A percentile compares a stretch with the other conserved stretches of the same genome.
These are phyloP conservation scores for Leccinum pseudoinsigne DNA, from an alignment of 1,284 basidiomycete genomes.

Conservation along the genomic window DNA sequence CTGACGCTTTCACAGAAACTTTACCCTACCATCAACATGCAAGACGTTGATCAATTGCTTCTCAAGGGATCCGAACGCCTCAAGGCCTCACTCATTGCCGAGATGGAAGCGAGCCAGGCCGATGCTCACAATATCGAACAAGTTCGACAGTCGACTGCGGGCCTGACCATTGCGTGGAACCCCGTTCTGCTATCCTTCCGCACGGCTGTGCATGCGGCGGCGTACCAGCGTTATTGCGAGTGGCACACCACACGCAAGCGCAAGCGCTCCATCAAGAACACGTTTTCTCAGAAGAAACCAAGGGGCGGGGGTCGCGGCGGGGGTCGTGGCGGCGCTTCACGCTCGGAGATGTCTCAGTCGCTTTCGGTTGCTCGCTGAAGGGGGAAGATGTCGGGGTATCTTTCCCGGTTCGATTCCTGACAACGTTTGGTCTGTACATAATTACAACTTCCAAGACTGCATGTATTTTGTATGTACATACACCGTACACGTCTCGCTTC, in stretches of 20 bases:
- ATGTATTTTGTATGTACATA: too few relatives aligned
- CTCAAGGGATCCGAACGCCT: not conserved
- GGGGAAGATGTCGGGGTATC: too few relatives aligned
- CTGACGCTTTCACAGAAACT: not conserved
- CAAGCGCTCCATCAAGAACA: not conserved
- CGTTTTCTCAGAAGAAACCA: not conserved
- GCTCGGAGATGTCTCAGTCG: too few relatives aligned
- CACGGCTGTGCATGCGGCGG: not conserved
- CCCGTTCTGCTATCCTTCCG: not conserved
- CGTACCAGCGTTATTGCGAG: not conserved
- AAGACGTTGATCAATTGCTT: not conserved
- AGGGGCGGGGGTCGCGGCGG: not conserved
- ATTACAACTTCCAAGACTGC: too few relatives aligned
- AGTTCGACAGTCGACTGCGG: not conserved
- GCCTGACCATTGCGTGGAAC: not conserved
- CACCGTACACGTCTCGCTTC: too few relatives aligned
- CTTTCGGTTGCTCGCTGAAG: too few relatives aligned
- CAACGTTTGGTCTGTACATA: too few relatives aligned
- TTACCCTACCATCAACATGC: not conserved
- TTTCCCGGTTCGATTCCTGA: too few relatives aligned
- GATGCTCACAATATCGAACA: not conserved
- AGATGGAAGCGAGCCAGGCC: not conserved
- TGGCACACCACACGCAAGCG: not conserved
- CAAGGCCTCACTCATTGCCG: not conserved
- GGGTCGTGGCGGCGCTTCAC: too few relatives aligned